Evolutionary conservation across 2,329 filamentous ascomycete genomes (phyloP), one percentile per base, ranked within the genome.

Genomic region (Aspergillus cejpii): DNA sequence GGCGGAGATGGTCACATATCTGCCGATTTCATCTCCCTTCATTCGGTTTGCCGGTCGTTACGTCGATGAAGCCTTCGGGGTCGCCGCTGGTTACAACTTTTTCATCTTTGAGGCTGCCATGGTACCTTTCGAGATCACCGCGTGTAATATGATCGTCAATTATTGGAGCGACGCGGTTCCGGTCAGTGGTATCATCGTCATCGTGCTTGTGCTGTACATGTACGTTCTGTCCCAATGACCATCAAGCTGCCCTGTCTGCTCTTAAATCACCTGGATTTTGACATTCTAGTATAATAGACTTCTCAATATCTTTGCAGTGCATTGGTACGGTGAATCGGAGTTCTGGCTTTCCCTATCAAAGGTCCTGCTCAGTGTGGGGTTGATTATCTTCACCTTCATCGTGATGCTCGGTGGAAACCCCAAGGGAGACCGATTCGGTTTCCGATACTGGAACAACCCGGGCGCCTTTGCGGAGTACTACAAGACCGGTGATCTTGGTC

Each of bases 351-450:
- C 86, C 2, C 62, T 86, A 2, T 82, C 82, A 43, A 88, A 89
- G 62, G 77, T 88, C 2, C 55, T 89, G 2, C 74, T 89, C 40
- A 85, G 86, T 48, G 66, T 88, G 27, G 84, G 79, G 1, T 73
- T 91, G 40, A 76, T 90, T 53, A 56, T 80, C 51, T 90, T 87
- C 68, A 91, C 87, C 2, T 87, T 94, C 58, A 75, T 94, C 52
- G 80, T 81, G 52, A 91, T 92, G 83, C 69, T 92, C 1, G 88
- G 87, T 6, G 88, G 85, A 2, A 92, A 91, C 54, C 88, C 88
- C 0, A 62, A 80, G 1, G 72, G 78, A 28, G 84, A 90, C 53
- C 72, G 78, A 0, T 86, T 86, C 50, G 86, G 86, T 1, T 91
- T 91, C 61, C 75, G 83, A 14, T 80, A 82, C 59, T 85, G 82